Evolutionary conservation across 1,139 yeast species (phyloP), one percentile per base, ranked within the genome.

Genomic region (Suhomyces atakaporum): DNA sequence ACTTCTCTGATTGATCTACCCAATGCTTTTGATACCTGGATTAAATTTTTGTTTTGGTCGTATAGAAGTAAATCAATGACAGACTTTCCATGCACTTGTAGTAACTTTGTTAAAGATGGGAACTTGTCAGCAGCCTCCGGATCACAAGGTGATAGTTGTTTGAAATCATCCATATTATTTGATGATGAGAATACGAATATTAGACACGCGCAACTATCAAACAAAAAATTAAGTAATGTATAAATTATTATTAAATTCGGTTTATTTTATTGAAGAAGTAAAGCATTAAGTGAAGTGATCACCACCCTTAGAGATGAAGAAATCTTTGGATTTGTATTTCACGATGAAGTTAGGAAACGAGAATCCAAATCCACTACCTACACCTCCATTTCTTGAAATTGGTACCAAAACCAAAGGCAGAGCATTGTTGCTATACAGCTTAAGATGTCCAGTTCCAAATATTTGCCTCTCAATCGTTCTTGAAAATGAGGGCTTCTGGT

Each of bases 1-100:
- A 79, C 56, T 46, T 78, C 84, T 32, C 62, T 59, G 14, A 69
- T 55, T 6, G 82, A 71, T 35, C 81, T 61, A 22, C 69, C 68
- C n/a, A 75, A 43, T 25, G 63, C 49, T 36, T 64, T 66, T 9
- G 83, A 64, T 16, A 81, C 39, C 14, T 44, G 55, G 13, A 43
- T 36, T 12, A 54, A 44, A 37, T 51, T 52, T 5, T 46, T 39
- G 5, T 45, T 40, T 12, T 46, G 40, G 14, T 49, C 50, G 29
- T 31, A 42, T 2, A 33, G 38, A 14, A 62, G 39, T 11, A 60
- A 41, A 33, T 62, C 66, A n/a, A 46, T 47, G 3, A 57, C 45
- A 2, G 62, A 42, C 33, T 56, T 49, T 3, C 67, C 66, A 36
- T 54, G 43, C 3, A 35, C 25, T 23, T 45, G 44, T 7, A 60